These are phyloP conservation scores for Lathyrus oleraceus DNA, from an alignment of 306 rosid species.

Conservation along the genomic window DNA sequence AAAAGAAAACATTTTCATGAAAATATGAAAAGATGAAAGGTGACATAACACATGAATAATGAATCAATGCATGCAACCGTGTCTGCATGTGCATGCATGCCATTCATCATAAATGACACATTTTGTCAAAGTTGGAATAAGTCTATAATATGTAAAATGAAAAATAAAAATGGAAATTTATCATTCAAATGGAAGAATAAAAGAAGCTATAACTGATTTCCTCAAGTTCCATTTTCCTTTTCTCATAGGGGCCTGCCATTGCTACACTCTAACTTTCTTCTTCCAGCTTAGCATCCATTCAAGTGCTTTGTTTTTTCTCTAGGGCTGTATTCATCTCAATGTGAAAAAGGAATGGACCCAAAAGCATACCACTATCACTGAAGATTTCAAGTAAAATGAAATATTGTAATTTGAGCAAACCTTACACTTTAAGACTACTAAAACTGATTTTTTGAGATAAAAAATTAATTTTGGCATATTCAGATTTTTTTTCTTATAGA, in stretches of 20 bases:
- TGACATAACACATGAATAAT: constrained; percentile 26
- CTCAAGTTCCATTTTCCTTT: constrained; percentile 32
- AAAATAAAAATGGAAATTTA: constrained; percentile 33
- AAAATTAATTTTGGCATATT: neutral
- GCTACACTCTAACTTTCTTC: constrained; percentile 31
- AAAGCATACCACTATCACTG: neutral
- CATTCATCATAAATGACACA: constrained; percentile 32
- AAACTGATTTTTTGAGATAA: neutral
- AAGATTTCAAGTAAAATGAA: constrained; percentile 24
- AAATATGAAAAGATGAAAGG: neutral
- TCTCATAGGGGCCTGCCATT: constrained; percentile 30
- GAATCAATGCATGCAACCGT: constrained; percentile 16
- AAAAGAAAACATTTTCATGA: constrained; percentile 1
- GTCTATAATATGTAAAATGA: constrained; percentile 20
- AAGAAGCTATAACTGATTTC: constrained; percentile 29
- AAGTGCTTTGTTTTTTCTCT: constrained; percentile 25
- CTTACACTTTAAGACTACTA: neutral
- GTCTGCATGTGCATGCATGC: constrained; percentile 32
- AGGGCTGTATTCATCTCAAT: constrained; percentile 32
- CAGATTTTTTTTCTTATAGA: neutral
- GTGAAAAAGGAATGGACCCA: constrained; percentile 6
- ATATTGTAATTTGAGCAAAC: constrained; percentile 19
- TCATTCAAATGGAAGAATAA: constrained; percentile 35
- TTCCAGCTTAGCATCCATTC: constrained; percentile 35
- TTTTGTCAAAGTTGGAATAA: constrained; percentile 34